Conservation (phyloP, 2,329 filamentous ascomycete genomes). For the Dryadomyces quercus-mongolicae region DNA sequence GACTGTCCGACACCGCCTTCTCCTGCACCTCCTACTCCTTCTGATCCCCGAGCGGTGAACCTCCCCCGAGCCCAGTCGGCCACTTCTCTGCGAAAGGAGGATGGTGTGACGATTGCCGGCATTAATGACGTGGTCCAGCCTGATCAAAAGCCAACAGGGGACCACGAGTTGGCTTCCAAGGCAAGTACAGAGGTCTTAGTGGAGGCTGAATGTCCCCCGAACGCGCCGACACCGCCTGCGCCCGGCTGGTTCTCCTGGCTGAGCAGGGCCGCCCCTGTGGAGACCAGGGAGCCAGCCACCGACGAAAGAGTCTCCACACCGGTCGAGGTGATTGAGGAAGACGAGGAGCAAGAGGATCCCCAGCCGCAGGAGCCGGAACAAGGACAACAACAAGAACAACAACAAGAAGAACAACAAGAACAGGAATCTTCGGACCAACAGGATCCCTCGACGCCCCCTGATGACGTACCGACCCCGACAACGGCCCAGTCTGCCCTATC, state of each 20-base stretch:
- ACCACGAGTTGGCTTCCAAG: neutral
- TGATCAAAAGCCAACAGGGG: neutral
- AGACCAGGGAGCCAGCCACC: conserved; percentile 12
- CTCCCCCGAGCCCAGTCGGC: neutral
- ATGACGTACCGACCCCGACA: conserved; percentile 5
- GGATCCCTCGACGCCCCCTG: conserved; percentile 3
- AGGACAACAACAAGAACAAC: neutral
- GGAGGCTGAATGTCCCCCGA: neutral
- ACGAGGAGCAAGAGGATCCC: conserved; percentile 2
- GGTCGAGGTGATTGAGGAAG: conserved; percentile 7
- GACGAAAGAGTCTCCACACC: neutral
- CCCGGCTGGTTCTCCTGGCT: conserved; percentile 11
- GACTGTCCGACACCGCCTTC: neutral
- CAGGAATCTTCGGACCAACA: neutral
- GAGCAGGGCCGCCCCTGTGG: conserved; percentile 2
- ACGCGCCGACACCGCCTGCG: neutral
- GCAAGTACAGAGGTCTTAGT: neutral
- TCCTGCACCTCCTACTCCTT: too few relatives aligned
- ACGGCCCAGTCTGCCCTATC: too few relatives aligned
- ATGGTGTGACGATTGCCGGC: neutral
- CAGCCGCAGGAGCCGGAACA: neutral
- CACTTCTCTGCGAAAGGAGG: neutral
- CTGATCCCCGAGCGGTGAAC: neutral
- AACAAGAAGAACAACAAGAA: neutral
- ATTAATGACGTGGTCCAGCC: neutral